phyloP scores from a whole-genome alignment of 2,329 filamentous ascomycete genomes.

The Cyphellophora europaea region DNA sequence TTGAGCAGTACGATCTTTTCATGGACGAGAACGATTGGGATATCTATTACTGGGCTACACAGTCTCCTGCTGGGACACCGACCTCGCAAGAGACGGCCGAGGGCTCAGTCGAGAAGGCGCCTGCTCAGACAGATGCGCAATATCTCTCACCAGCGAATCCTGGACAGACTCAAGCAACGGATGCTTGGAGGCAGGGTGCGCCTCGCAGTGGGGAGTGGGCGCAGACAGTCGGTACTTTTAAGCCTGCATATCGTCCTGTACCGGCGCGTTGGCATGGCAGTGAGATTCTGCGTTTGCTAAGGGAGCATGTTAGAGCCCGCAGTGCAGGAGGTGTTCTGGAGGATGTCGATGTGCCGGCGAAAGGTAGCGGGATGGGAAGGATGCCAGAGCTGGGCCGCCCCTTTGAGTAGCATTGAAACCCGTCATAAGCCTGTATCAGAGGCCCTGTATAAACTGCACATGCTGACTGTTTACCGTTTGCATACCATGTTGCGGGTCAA shows the following conservation, averaged over 20 bases:
- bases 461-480: no score
- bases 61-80: constrained; percentile 51
- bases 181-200: constrained; percentile 41
- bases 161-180: constrained; percentile 31
- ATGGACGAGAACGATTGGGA: constrained; percentile 99
- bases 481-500: no score
- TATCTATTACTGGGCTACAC: constrained; percentile 99
- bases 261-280: constrained; percentile 77
- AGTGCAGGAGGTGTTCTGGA: constrained; percentile 50
- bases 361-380: constrained; percentile 30
- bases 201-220: constrained; percentile 75
- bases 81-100: constrained; percentile 50
- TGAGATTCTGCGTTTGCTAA: constrained; percentile 65
- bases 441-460: no score
- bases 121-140: constrained; percentile 8
- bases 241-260: constrained; percentile 85
- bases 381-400: constrained; percentile 37
- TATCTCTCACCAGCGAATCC: constrained; percentile 16
- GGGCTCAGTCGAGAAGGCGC: constrained; percentile 27
- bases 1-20: constrained; percentile 80
- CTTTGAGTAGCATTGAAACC: constrained; percentile 21
- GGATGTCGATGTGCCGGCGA: constrained; percentile 15
- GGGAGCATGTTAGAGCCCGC: constrained; percentile 67
- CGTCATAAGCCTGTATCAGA: neutral
- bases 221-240: constrained; percentile 90